Conservation (phyloP, 2,329 filamentous ascomycete genomes). For the Dothistroma pini region DNA sequence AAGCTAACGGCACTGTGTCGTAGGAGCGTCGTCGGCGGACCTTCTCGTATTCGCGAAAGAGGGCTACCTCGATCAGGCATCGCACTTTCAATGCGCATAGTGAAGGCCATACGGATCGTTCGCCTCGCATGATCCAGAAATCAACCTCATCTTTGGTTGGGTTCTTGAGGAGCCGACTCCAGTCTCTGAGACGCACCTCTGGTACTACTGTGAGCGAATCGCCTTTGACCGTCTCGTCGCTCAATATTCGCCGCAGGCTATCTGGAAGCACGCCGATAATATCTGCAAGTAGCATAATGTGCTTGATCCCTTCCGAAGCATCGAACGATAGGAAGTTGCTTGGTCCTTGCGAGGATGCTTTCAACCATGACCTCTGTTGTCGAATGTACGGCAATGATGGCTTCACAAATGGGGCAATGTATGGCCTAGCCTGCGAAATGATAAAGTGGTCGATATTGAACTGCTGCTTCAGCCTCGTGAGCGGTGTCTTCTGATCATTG, state of each 20-base stretch:
- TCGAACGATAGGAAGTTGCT: constrained; percentile 10
- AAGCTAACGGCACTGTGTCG: background rate
- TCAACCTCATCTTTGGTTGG: constrained; percentile 71
- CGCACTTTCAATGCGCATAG: constrained; percentile 76
- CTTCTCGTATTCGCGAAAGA: constrained; percentile 80
- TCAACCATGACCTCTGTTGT: constrained; percentile 6
- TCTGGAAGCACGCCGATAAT: constrained; percentile 67
- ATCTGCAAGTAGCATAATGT: constrained; percentile 70
- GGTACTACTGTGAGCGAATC: constrained; percentile 79
- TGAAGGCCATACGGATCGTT: constrained; percentile 87
- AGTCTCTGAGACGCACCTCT: constrained; percentile 68
- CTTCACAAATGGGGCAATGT: constrained; percentile 70
- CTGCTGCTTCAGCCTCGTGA: constrained; percentile 71
- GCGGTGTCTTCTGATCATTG: constrained; percentile 62
- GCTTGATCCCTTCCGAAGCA: constrained; percentile 28
- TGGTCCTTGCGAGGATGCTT: constrained; percentile 8
- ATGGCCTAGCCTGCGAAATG: constrained; percentile 85
- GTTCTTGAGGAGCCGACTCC: constrained; percentile 74
- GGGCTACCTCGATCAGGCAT: constrained; percentile 80
- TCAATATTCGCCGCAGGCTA: constrained; percentile 26
- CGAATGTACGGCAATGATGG: constrained; percentile 28
- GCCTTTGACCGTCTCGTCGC: constrained; percentile 67
- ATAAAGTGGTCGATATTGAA: constrained; percentile 97
- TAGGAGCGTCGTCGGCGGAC: constrained; percentile 48
- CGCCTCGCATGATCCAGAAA: constrained; percentile 81